A percentile compares a stretch with the other conserved stretches of the same genome.
Evolutionary conservation across 2,329 filamentous ascomycete genomes (phyloP).

Genomic region (Verticillium nonalfalfae): DNA sequence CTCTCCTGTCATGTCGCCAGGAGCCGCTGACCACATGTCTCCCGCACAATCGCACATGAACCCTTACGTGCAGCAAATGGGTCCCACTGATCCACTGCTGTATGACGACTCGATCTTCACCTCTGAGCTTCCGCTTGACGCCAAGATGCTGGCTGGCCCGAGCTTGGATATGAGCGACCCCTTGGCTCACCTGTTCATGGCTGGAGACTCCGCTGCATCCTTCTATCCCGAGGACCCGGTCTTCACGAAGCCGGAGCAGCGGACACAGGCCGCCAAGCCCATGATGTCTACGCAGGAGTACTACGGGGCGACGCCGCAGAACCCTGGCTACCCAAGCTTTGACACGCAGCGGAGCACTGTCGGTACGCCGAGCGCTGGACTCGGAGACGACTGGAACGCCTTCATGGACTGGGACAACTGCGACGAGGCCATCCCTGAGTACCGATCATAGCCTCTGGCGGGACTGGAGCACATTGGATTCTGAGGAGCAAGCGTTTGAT

Average conservation of each 20-base stretch:
- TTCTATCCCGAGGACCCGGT: background rate
- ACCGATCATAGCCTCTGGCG: background rate
- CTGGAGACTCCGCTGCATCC: background rate
- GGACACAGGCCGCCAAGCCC: background rate
- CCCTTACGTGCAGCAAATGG: conserved; percentile 15
- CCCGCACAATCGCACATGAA: conserved; percentile 13
- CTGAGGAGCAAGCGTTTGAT: background rate
- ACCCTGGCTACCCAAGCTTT: background rate
- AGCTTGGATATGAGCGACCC: conserved; percentile 23
- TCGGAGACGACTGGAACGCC: background rate
- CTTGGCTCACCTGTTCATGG: conserved; percentile 8
- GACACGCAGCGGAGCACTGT: background rate
- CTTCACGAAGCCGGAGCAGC: background rate
- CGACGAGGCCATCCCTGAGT: background rate
- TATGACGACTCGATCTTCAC: conserved; percentile 31
- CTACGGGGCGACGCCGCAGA: background rate
- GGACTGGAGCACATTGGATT: background rate
- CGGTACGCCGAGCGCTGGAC: background rate
- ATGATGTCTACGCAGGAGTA: background rate
- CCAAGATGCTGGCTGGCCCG: conserved; percentile 29
- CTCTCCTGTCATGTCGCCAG: conserved; percentile 16
- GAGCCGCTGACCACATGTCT: conserved; percentile 19
- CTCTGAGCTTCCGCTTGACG: conserved; percentile 32
- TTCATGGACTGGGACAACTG: conserved; percentile 1
- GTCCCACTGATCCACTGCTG: conserved; percentile 14